A percentile compares a stretch with the other conserved stretches of the same genome.
Conservation (phyloP, 306 rosid species). For the Castanopsis chinensis region DNA sequence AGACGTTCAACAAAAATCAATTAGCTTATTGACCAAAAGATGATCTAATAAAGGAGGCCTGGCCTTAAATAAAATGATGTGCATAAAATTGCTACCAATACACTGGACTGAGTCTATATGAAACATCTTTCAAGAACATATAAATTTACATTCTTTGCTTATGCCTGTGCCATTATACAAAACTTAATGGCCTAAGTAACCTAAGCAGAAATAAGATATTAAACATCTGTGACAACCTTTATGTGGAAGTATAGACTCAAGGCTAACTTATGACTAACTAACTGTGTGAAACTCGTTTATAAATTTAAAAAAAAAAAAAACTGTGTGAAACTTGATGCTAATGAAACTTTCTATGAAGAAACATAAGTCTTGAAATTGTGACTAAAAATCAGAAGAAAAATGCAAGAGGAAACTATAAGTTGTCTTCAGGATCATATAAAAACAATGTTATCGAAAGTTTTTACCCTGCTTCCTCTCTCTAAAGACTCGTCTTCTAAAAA, state of each 20-base stretch:
- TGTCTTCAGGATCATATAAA: neutral
- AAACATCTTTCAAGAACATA: neutral
- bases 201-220: neutral
- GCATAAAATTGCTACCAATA: neutral
- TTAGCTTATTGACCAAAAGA: neutral
- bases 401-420: neutral
- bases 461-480: conserved; percentile 98
- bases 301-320: too few relatives aligned
- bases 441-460: neutral
- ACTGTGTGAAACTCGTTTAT: neutral
- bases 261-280: neutral
- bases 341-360: neutral
- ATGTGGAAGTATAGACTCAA: neutral
- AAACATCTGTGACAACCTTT: neutral
- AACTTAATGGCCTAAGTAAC: neutral
- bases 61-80: neutral
- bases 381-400: neutral
- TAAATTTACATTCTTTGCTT: neutral
- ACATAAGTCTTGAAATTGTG: neutral
- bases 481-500: conserved; percentile 84
- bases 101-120: neutral
- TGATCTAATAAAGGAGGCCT: neutral
- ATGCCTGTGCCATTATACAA: neutral
- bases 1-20: neutral
- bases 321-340: neutral